phyloP scores from a whole-genome alignment of 441 rosid genomes.

The Brassica hybrid region DNA sequence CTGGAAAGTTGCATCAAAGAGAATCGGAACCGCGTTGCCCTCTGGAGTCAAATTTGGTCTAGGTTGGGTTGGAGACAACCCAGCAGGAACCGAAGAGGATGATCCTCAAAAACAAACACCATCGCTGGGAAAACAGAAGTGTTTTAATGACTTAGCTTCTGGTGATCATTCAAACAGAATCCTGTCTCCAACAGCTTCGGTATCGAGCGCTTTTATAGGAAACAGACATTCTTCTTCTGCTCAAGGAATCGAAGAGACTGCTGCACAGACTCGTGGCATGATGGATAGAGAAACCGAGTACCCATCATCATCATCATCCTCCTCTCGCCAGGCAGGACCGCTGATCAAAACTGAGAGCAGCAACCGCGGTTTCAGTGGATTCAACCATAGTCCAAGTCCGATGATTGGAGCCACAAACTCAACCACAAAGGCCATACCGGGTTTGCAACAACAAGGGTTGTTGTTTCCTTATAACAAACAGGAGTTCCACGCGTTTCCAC shows the following conservation, averaged over 20 bases:
- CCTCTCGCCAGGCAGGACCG: slow-evolving; percentile 43
- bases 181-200: slow-evolving; percentile 46
- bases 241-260: slow-evolving; percentile 42
- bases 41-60: slow-evolving; percentile 52
- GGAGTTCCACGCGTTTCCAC: slow-evolving; percentile 52
- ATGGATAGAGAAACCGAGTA: slow-evolving; percentile 42
- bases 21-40: slow-evolving; percentile 55
- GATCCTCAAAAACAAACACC: slow-evolving; percentile 39
- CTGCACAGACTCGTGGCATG: slow-evolving; percentile 32
- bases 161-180: slow-evolving; percentile 48
- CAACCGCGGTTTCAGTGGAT: slow-evolving; percentile 46
- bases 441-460: slow-evolving; percentile 47
- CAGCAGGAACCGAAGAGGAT: slow-evolving; percentile 40
- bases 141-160: slow-evolving; percentile 27
- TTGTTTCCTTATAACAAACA: slow-evolving; percentile 45
- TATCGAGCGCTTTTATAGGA: slow-evolving; percentile 39
- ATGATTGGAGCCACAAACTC: slow-evolving; percentile 37
- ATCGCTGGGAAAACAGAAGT: slow-evolving; percentile 39
- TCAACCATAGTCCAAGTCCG: slow-evolving; percentile 31
- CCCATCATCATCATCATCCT: slow-evolving; percentile 40
- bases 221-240: slow-evolving; percentile 44
- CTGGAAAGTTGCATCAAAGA: slow-evolving; percentile 62
- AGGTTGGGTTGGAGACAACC: slow-evolving; percentile 77
- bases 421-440: slow-evolving; percentile 36
- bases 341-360: slow-evolving; percentile 39